These are phyloP conservation scores for Aspergillus clavatus DNA, from an alignment of 2,329 filamentous ascomycete species.

Conservation along the genomic window DNA sequence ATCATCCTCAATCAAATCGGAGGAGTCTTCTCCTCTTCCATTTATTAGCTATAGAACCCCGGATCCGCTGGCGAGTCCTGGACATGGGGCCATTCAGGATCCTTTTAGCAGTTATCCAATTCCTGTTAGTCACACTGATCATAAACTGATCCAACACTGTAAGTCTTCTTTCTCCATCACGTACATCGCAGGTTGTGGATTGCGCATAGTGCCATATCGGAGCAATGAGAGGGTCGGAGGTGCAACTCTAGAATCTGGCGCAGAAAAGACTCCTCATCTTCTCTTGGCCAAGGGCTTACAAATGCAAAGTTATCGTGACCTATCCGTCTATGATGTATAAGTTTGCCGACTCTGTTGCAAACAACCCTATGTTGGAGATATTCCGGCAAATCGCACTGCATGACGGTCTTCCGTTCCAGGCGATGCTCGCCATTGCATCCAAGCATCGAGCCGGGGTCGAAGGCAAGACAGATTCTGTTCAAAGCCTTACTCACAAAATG, in stretches of 20 bases:
- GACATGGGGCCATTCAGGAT: constrained; percentile 17
- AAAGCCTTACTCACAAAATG: constrained; percentile 32
- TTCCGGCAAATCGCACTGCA: constrained; percentile 28
- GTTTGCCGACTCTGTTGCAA: constrained; percentile 21
- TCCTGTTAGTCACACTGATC: constrained; percentile 20
- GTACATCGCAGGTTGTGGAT: neutral
- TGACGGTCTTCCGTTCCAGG: constrained; percentile 29
- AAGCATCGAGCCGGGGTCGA: constrained; percentile 30
- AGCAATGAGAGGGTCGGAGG: neutral
- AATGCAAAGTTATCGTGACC: constrained; percentile 24
- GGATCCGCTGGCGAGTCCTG: constrained; percentile 14
- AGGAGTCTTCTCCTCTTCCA: constrained; percentile 7
- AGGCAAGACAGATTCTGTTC: constrained; percentile 26
- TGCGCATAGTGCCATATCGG: neutral
- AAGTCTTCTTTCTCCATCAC: constrained; percentile 10
- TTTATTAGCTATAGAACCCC: constrained; percentile 5
- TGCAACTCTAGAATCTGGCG: neutral
- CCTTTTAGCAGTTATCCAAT: constrained; percentile 28
- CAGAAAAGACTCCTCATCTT: neutral
- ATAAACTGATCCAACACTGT: constrained; percentile 31
- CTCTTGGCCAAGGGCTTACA: constrained; percentile 15
- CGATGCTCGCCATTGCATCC: constrained; percentile 32
- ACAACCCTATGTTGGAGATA: constrained; percentile 29
- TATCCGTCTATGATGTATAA: constrained; percentile 36
- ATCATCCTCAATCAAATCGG: constrained; percentile 11